Evolutionary conservation across 2,329 filamentous ascomycete genomes (phyloP).

Genomic region (Pyrenophora tritici-repentis): DNA sequence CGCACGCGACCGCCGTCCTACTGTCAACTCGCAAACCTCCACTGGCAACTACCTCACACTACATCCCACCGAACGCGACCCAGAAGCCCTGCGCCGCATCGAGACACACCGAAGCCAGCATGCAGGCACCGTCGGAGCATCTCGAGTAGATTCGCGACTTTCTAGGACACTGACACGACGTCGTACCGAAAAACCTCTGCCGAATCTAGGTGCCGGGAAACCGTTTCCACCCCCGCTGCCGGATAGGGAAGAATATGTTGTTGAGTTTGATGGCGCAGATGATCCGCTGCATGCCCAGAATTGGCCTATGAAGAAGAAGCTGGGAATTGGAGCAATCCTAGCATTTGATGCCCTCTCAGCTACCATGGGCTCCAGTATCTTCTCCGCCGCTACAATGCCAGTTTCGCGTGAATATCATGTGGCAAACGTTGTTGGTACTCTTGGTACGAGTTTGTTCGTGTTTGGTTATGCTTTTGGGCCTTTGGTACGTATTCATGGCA

Average conservation of each 20-base stretch:
- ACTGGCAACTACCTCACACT: slow-evolving; percentile 29
- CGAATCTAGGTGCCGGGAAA: slow-evolving; percentile 72
- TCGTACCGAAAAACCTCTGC: slow-evolving; percentile 59
- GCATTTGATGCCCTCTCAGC: slow-evolving; percentile 74
- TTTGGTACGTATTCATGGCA: slow-evolving; percentile 22
- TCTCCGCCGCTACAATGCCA: slow-evolving; percentile 42
- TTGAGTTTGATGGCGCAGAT: slow-evolving; percentile 79
- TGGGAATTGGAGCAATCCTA: slow-evolving; percentile 68
- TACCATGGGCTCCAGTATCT: slow-evolving; percentile 64
- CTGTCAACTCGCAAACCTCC: slow-evolving; percentile 25
- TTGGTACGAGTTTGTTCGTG: slow-evolving; percentile 43
- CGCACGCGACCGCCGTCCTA: slow-evolving; percentile 23
- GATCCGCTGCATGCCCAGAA: slow-evolving; percentile 89
- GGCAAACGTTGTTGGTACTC: slow-evolving; percentile 36
- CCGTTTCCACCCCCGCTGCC: slow-evolving; percentile 72
- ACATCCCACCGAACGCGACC: slow-evolving; percentile 63
- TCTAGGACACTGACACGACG: slow-evolving; percentile 48
- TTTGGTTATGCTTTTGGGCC: slow-evolving; percentile 48
- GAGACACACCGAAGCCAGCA: slow-evolving; percentile 74
- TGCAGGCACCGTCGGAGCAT: slow-evolving; percentile 67
- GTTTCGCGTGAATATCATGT: slow-evolving; percentile 41
- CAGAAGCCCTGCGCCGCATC: slow-evolving; percentile 72
- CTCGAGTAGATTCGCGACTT: slow-evolving; percentile 47
- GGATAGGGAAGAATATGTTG: slow-evolving; percentile 76
- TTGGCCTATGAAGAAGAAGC: slow-evolving; percentile 80